Evolutionary conservation across 192 early-diverging fungal species (phyloP), one percentile per base, ranked within the genome.

Genomic region (Rhizoclosmatium globosum): DNA sequence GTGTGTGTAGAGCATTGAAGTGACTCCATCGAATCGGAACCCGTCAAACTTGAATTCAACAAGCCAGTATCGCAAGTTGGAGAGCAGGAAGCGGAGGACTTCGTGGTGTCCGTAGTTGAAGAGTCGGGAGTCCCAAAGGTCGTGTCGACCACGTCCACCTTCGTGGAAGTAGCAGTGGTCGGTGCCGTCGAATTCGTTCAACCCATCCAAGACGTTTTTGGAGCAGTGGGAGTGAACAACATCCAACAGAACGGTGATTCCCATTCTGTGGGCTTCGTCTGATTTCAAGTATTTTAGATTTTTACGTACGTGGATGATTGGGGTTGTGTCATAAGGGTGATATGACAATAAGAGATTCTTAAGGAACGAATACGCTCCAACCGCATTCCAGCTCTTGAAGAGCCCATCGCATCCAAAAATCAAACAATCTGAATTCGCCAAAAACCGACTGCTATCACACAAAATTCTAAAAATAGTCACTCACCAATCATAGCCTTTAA

Each of bases 21-120:
- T 99, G 23, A 99, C 96, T 59, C 96, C 97, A 84, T 99, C 97
- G 75, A 99, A 99, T 48, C 97, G 92, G 93, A 99, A 98, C 19
- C 97, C 97, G 82, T 98, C 97, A 79, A 99, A 96, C 19, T 86
- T 81, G 81, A 91, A 99, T 79, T 93, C 92, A 47, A 94, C 91
- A 81, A 99, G 86, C 93, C 94, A 99, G 86, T 95, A 98, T 47
- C 96, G 89, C 75, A 98, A 82, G 82, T 99, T 99, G 71, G 95
- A 97, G 74, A 99, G 85, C 65, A 99, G 83, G 89, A 98, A 99
- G 3, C 97, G 93, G 78, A 95, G 83, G 2, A 94, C 93, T 82
- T 99, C 97, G 81, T 94, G 93, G 85, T 90, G 89, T 3, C 92
- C 91, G 78, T 99, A 99, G 88, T 99, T 98, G 86, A 99, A 99